Base-by-base conservation (phyloP, 140 eudicot species). In the Oenanthe javanica region DNA sequence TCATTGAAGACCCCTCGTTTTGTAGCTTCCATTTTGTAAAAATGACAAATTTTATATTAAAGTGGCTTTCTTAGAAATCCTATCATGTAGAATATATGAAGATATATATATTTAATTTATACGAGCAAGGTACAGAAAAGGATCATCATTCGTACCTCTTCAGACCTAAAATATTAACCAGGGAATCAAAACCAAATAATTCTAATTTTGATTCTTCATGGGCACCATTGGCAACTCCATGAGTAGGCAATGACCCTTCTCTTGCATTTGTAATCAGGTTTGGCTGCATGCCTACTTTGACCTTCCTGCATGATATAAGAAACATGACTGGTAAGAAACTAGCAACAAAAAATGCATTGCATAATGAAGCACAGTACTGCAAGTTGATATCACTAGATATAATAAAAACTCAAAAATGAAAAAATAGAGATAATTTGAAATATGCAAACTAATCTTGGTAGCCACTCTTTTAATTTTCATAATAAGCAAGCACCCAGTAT, bases 101-200 rank as follows among this genome's bases (percentile, higher is more conserved):
- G 46, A 12, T 31, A 15, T 4, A 67, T 31, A 25, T 67, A 3
- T 67, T 11, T 27, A 6, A 67, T 5, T 27, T 12, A 67, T 31
- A 15, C 9, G 9, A 59, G 73, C 14, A 80, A 70, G 76, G 42
- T 76, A 52, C 47, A 80, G 36, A 82, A 59, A 74, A 81, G 80
- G 67, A 59, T 61, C 5, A n/a, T 72, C 51, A 64, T 18, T 2
- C 4, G 73, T 85, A 96, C 99, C 99, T 96, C 87, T 89, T 93
- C 69, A 96, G 98, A 64, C 99, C 99, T 84, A 96, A 91, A 78
- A 92, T 93, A 80, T 91, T 96, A 79, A 96, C 99, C 83, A 96
- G 98, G 73, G 98, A 96, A 85, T 96, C 98, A 83, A 96, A 93
- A 75, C 99, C 99, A 82, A 96, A 96, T 81, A 96, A 83, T 82